Conservation (phyloP, 1,284 basidiomycete species). For the Heterobasidion parviporum region DNA sequence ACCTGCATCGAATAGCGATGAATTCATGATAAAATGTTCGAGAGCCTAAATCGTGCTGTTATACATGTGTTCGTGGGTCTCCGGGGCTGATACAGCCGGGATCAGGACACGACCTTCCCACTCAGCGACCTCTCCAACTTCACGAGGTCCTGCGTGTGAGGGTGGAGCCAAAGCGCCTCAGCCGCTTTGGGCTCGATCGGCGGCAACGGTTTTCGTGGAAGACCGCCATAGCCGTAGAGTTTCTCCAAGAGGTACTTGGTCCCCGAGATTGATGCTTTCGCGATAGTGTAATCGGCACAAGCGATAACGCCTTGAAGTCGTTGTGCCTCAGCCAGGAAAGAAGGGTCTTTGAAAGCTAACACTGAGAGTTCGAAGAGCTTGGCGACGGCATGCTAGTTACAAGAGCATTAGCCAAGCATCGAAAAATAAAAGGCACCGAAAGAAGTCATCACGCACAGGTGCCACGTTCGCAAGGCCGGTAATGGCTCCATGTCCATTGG, state of each 20-base stretch:
- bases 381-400: constrained; percentile 43
- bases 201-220: constrained; percentile 67
- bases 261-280: constrained; percentile 72
- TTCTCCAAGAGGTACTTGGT: constrained; percentile 76
- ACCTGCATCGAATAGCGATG: no score
- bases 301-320: constrained; percentile 74
- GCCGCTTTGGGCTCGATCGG: constrained; percentile 49
- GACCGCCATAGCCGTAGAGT: constrained; percentile 71
- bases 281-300: constrained; percentile 73
- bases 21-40: no score
- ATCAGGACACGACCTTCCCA: constrained; percentile 21
- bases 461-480: constrained; percentile 56
- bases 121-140: constrained; percentile 55
- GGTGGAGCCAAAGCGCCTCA: constrained; percentile 58
- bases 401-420: constrained; percentile 6
- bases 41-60: no score
- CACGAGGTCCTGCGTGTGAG: constrained; percentile 60
- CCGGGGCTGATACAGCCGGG: no score
- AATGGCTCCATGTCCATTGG: constrained; percentile 45
- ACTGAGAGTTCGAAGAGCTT: constrained; percentile 59
- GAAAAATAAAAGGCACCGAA: constrained; percentile 3
- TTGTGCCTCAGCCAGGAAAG: constrained; percentile 64
- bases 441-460: constrained; percentile 42
- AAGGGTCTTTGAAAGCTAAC: constrained; percentile 41
- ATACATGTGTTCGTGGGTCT: no score